Conservation (phyloP, 352 stramenopile species). For the Phytophthora kernoviae region DNA sequence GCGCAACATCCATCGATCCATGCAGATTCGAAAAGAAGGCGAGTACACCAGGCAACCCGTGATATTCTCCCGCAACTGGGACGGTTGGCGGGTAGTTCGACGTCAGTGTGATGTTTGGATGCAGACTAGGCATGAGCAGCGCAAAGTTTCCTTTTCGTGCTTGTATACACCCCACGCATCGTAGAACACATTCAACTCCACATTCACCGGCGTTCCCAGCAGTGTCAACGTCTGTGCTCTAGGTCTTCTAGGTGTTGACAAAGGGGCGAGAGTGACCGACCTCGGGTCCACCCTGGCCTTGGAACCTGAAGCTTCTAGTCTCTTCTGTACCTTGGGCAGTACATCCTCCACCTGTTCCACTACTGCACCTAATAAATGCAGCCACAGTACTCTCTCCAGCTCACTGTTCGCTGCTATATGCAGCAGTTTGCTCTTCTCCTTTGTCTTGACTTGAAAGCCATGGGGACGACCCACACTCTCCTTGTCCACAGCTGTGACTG, state of each 20-base stretch:
- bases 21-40: constrained; percentile 79
- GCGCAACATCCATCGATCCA: constrained; percentile 66
- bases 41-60: constrained; percentile 64
- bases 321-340: constrained; percentile 41
- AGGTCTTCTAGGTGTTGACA: constrained; percentile 24
- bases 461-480: constrained; percentile 63
- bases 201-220: constrained; percentile 52
- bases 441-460: constrained; percentile 56
- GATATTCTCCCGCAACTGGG: constrained; percentile 72
- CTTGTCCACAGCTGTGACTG: constrained; percentile 60
- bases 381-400: constrained; percentile 76
- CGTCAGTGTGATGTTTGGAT: constrained; percentile 78
- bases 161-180: constrained; percentile 74
- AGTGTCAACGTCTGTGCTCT: constrained; percentile 51
- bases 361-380: constrained; percentile 68
- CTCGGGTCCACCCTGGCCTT: constrained; percentile 24
- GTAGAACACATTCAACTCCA: constrained; percentile 76
- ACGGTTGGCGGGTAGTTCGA: constrained; percentile 79
- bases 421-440: constrained; percentile 60
- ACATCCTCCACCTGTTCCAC: constrained; percentile 58
- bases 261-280: constrained; percentile 17
- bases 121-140: constrained; percentile 73
- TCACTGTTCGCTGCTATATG: constrained; percentile 72
- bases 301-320: constrained; percentile 23
- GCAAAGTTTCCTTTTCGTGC: constrained; percentile 82